Evolutionary conservation across 345 rosid species (phyloP).

Genomic region (Camelina sativa): DNA sequence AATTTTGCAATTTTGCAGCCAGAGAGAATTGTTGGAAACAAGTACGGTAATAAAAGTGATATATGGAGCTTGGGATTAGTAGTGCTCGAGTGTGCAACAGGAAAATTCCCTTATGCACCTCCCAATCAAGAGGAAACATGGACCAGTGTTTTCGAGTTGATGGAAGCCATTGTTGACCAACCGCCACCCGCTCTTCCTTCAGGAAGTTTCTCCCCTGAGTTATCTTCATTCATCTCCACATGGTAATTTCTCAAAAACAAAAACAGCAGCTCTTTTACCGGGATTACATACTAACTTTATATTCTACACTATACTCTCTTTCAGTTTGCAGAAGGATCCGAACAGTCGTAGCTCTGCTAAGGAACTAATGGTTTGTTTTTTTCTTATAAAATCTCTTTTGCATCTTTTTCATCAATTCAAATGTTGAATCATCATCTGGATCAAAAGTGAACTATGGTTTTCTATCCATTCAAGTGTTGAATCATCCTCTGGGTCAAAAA

Average conservation of each 20-base stretch:
- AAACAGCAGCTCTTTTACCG: not conserved
- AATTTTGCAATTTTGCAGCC: constrained; percentile 54
- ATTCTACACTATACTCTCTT: constrained; percentile 33
- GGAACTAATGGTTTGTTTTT: constrained; percentile 52
- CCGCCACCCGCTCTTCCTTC: constrained; percentile 79
- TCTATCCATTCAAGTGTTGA: constrained; percentile 2
- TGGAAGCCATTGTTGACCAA: constrained; percentile 84
- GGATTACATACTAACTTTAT: constrained; percentile 1
- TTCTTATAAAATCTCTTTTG: not conserved
- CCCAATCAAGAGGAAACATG: constrained; percentile 69
- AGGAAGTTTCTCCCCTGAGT: constrained; percentile 68
- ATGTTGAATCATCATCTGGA: constrained; percentile 3
- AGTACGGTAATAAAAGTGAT: constrained; percentile 76
- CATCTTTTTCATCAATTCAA: not conserved
- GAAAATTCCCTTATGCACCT: constrained; percentile 79
- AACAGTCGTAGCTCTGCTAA: constrained; percentile 61
- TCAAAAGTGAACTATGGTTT: constrained; percentile 45
- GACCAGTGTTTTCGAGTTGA: constrained; percentile 77
- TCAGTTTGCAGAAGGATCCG: constrained; percentile 82
- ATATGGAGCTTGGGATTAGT: constrained; percentile 97
- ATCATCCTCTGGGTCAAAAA: not conserved
- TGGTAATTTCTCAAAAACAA: constrained; percentile 53
- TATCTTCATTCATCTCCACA: constrained; percentile 77
- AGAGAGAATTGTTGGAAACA: constrained; percentile 76
- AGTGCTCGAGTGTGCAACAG: constrained; percentile 87